These are phyloP conservation scores for Lophium mytilinum DNA, from an alignment of 495 filamentous ascomycete genomes.

Conservation along the genomic window DNA sequence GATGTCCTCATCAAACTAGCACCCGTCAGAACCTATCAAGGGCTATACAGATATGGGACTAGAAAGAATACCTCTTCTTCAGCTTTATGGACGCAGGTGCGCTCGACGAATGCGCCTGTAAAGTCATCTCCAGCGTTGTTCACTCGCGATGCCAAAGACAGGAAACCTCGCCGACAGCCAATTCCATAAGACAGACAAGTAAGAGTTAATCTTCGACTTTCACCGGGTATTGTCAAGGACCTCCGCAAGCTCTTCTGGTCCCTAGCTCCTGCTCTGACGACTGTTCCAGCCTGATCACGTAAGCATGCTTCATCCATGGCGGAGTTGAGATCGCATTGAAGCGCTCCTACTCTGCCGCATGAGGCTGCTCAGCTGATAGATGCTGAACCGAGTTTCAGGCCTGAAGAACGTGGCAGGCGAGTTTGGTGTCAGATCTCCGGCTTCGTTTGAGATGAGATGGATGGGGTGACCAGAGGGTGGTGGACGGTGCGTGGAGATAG, in stretches of 20 bases:
- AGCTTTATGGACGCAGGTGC: background rate
- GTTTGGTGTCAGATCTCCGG: background rate
- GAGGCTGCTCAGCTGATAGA: background rate
- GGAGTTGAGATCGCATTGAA: constrained; percentile 12
- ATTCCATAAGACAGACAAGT: too few relatives aligned
- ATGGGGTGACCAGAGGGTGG: background rate
- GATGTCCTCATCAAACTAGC: constrained; percentile 11
- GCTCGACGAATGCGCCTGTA: background rate
- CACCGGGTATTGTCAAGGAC: too few relatives aligned
- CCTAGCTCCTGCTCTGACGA: too few relatives aligned
- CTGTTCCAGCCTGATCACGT: constrained; percentile 4
- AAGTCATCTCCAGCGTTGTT: background rate
- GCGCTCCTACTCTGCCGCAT: background rate
- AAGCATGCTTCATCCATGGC: constrained; percentile 5
- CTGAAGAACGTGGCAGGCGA: background rate
- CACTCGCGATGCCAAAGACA: too few relatives aligned
- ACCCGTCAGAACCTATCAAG: background rate
- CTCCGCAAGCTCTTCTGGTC: too few relatives aligned
- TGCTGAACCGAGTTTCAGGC: constrained; percentile 24
- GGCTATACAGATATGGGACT: background rate
- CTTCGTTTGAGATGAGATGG: background rate
- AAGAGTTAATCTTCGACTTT: too few relatives aligned
- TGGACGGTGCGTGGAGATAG: background rate
- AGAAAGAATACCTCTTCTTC: background rate
- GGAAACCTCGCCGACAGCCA: too few relatives aligned